Percentiles rank a stretch among this genome's conserved stretches.
Conservation (phyloP, 495 filamentous ascomycete genomes). For the Patellaria atrata region DNA sequence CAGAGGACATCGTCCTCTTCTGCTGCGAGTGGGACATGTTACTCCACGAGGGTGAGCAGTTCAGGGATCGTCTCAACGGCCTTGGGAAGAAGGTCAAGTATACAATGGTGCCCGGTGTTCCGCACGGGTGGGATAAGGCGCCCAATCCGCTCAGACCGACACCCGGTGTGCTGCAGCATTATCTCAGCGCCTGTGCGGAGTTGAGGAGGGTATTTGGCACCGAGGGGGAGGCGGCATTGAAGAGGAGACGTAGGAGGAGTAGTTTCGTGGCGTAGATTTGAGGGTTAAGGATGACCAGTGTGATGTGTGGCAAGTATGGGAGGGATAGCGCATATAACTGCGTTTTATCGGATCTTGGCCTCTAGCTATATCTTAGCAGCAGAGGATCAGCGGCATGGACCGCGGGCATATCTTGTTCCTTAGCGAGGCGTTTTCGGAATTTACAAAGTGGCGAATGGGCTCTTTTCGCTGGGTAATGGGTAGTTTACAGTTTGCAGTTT, state of each 20-base stretch:
- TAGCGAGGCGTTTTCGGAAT: no score
- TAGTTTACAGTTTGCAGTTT: no score
- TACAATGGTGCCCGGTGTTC: slow-evolving; percentile 55
- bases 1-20: slow-evolving; percentile 53
- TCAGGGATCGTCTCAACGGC: slow-evolving; percentile 45
- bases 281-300: no score
- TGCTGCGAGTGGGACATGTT: slow-evolving; percentile 92
- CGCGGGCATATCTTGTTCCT: no score
- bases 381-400: no score
- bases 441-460: no score
- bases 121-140: slow-evolving; percentile 79
- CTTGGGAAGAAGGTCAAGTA: slow-evolving; percentile 54
- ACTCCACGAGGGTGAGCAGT: slow-evolving; percentile 55
- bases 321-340: no score
- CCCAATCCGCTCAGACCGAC: slow-evolving; percentile 58
- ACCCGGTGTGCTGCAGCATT: slow-evolving; percentile 28
- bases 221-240: slow-evolving; percentile 9
- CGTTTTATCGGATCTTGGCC: no score
- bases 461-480: no score
- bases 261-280: no score
- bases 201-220: slow-evolving; percentile 29
- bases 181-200: slow-evolving; percentile 31
- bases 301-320: no score
- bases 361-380: no score
- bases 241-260: slow-evolving; percentile 2